Base-by-base conservation (phyloP, 2,329 filamentous ascomycete genomes). In the Venturia pyrina region DNA sequence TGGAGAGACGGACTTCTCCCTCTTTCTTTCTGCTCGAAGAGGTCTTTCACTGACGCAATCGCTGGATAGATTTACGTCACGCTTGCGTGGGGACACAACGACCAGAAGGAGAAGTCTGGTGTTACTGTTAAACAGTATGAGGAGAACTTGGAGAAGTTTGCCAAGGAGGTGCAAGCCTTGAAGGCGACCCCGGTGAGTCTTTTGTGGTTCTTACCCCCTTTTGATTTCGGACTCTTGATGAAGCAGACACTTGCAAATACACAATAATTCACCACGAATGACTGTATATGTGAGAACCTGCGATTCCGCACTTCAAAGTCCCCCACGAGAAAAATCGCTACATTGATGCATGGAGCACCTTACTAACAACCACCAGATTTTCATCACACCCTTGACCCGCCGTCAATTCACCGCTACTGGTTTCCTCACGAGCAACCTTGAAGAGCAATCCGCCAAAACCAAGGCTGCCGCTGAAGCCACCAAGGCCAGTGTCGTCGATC, bases 41-140 rank as follows among this genome's bases (percentile, higher is more conserved):
- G 37, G 37, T 3, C 3, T 40, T 40, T 40, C n/a, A 11, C 37
- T 40, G 37, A 40, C 37, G 11, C 1, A 3, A 1, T 40, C 7
- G 6, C 37, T 11, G 37, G 6, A 5, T 40, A 40, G 37, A 11
- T 80, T 10, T 84, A 80, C 61, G 82, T 85, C 11, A 85, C 83
- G 0, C 83, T 86, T 11, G 77, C 76, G 78, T 87, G 87, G 67
- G 85, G 85, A 4, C 84, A 87, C 72, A 87, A 87, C 67, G 85
- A 87, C 71, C 85, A 84, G 69, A 87, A 86, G 69, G 66, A 76
- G 0, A 75, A 73, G 0, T 78, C 34, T 40, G 78, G 78, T 59
- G 76, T 87, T 60, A 75, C 76, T 0, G 70, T 84, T 6, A 72
- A 75, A 0, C 70, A 80, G 67, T 87, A 81, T 72, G 76, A 80